Conservation (phyloP, 2,329 filamentous ascomycete genomes). For the Aureobasidium vineae region DNA sequence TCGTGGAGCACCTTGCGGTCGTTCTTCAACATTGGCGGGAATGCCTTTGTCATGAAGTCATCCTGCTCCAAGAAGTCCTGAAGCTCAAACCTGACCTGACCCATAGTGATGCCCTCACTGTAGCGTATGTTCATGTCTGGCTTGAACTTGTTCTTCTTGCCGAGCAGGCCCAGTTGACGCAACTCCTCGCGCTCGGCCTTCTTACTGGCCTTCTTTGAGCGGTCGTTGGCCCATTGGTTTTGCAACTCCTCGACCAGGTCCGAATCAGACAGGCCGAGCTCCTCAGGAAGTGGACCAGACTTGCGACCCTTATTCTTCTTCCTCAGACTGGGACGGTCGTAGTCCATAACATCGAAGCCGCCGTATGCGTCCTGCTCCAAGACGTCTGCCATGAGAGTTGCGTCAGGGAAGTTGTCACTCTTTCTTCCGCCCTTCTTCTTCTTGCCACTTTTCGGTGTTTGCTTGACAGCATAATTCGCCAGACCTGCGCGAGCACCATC, state of each 20-base stretch:
- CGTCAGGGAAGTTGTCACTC: conserved; percentile 51
- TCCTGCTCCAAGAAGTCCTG: conserved; percentile 65
- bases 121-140: conserved; percentile 66
- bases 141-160: conserved; percentile 40
- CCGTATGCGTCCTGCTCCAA: conserved; percentile 61
- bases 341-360: conserved; percentile 83
- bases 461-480: conserved; percentile 31
- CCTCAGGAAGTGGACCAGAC: conserved; percentile 43
- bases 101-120: conserved; percentile 65
- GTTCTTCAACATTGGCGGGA: conserved; percentile 81
- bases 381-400: conserved; percentile 57
- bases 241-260: conserved; percentile 45
- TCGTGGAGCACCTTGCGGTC: conserved; percentile 78
- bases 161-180: conserved; percentile 46
- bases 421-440: conserved; percentile 29
- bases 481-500: conserved; percentile 36
- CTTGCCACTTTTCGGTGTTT: conserved; percentile 28
- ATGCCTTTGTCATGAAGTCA: conserved; percentile 62
- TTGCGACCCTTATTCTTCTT: conserved; percentile 59
- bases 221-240: conserved; percentile 46
- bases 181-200: conserved; percentile 50
- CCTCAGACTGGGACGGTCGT: conserved; percentile 65
- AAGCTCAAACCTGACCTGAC: conserved; percentile 71
- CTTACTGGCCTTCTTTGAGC: conserved; percentile 47
- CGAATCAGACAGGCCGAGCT: conserved; percentile 45